Evolutionary conservation across 2,329 filamentous ascomycete genomes (phyloP).

Genomic region (Diaporthe longicolla): DNA sequence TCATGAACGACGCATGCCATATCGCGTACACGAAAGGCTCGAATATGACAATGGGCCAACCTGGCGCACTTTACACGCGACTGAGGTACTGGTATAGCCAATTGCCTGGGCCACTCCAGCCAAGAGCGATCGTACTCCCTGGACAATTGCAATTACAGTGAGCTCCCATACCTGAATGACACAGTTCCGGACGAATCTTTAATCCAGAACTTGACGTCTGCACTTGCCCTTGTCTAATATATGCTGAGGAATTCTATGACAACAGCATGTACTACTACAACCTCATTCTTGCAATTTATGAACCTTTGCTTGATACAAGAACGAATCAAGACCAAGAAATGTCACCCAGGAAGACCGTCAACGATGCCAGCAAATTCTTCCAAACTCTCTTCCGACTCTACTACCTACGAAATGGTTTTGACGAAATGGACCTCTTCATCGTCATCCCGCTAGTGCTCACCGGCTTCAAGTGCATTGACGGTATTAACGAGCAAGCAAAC

Average conservation of each 20-base stretch:
- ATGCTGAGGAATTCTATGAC: not conserved
- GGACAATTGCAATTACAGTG: constrained; percentile 5
- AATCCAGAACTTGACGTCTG: too few species aligned
- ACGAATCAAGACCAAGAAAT: not conserved
- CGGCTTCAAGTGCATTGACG: constrained; percentile 48
- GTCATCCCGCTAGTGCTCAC: constrained; percentile 52
- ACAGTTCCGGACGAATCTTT: not conserved
- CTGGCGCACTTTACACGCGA: not conserved
- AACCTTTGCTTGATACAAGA: constrained; percentile 44
- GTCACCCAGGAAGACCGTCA: constrained; percentile 44
- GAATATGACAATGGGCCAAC: not conserved
- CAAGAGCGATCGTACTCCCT: constrained; percentile 2
- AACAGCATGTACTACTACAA: constrained; percentile 14
- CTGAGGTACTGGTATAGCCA: not conserved
- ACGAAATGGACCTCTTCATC: constrained; percentile 45
- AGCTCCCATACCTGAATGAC: not conserved
- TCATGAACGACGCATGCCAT: constrained; percentile 5
- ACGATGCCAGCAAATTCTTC: constrained; percentile 43
- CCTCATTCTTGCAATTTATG: constrained; percentile 41
- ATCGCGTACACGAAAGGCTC: not conserved
- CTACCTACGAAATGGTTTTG: constrained; percentile 52
- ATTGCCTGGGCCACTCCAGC: not conserved
- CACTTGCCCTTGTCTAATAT: not conserved
- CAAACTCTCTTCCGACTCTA: constrained; percentile 50
- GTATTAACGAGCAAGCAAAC: constrained; percentile 44